Base-by-base conservation (phyloP, 352 stramenopile genomes). In the Globisporangium emineosum region DNA sequence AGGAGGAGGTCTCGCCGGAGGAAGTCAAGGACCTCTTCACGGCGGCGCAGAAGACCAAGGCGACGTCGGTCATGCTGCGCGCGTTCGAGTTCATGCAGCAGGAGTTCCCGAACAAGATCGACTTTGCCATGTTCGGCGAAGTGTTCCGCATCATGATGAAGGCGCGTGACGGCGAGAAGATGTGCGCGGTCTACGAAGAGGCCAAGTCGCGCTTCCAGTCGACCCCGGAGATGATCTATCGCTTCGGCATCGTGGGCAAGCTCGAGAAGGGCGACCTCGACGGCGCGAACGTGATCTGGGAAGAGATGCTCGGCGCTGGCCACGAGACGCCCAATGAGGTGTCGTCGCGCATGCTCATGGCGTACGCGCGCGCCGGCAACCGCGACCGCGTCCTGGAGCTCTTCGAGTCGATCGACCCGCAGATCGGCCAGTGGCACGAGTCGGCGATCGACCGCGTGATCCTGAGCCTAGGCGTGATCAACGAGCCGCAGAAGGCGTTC, bases 381-480 rank as follows among this genome's bases (percentile, higher is more conserved):
- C 67, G 66, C 25, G 80, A 85, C 15, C 79, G 77, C 27, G 79
- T 87, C 25, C 49, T 79, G 33, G 79, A 86, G 63, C 54, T 87
- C 25, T 88, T 78, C 60, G 64, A 86, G 15, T 66, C 61, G 33
- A 61, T 91, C 47, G 81, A 93, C 58, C 76, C 84, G 37, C 77
- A 83, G 56, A 70, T 85, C 30, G 81, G 84, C 54, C 68, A 76
- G 43, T 93, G 84, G 84, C 79, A 88, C 60, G 77, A 86, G 54
- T 79, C 75, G 17, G 77, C 81, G 49, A 82, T 93, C 64, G 78
- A 93, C 64, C 84, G 81, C 21, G 76, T 90, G 27, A 88, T 93
- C 53, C 55, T 88, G 42, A 81, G 70, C 21, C 79, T 93, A 60
- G 84, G 84, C 5, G 77, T 88, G 17, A 75, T 77, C n/a, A 61